Percentiles rank a stretch among this genome's conserved stretches.
Conservation (phyloP, 345 rosid genomes). For the Acer campestre region DNA sequence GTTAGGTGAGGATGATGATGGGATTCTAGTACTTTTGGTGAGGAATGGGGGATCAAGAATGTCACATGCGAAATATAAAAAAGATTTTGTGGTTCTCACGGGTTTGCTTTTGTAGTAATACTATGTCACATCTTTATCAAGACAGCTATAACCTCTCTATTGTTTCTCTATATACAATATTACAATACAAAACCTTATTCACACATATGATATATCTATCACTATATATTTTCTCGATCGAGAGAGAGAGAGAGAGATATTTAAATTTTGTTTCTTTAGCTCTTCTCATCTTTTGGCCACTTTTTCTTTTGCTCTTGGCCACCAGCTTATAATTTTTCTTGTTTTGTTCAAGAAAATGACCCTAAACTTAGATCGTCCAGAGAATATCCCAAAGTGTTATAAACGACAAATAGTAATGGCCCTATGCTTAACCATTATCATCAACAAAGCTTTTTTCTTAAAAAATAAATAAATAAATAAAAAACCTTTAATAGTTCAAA, state of each 20-base stretch:
- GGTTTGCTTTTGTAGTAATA: slow-evolving; percentile 3
- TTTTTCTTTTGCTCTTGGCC: slow-evolving; percentile 9
- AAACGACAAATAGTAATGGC: slow-evolving; percentile 12
- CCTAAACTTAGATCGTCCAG: not conserved
- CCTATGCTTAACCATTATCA: not conserved
- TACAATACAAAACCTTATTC: no score
- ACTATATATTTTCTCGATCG: no score
- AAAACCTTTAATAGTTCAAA: not conserved
- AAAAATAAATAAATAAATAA: not conserved
- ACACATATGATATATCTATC: no score
- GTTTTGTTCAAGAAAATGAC: slow-evolving; percentile 3
- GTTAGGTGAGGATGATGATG: slow-evolving; percentile 4
- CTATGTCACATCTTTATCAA: slow-evolving; percentile 31
- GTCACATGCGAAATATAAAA: slow-evolving; percentile 25
- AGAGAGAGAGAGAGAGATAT: not conserved
- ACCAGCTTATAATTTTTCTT: not conserved
- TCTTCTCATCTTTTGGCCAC: not conserved
- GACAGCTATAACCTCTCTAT: slow-evolving; percentile 25
- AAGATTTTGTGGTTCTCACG: slow-evolving; percentile 7
- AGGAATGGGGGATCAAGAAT: not conserved
- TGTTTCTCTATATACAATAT: no score
- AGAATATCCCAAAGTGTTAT: not conserved
- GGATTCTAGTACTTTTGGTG: slow-evolving; percentile 23
- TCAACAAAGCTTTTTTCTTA: not conserved
- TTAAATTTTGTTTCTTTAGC: not conserved